These are phyloP conservation scores for Fusarium lateritium DNA, from an alignment of 2,329 filamentous ascomycete species.

Conservation along the genomic window DNA sequence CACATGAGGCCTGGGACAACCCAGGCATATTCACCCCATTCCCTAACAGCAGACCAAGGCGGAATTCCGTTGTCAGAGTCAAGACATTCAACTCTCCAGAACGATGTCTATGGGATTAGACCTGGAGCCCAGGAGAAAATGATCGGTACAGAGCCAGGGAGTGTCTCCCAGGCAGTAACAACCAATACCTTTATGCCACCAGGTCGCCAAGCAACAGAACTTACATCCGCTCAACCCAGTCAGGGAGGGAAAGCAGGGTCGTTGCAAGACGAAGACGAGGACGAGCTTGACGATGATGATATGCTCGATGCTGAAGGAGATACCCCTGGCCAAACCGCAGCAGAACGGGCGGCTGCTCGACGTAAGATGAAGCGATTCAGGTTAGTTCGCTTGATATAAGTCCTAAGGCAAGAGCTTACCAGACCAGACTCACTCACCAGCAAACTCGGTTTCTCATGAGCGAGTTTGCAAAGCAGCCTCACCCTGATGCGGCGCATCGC, in stretches of 20 bases:
- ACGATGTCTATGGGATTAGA: constrained; percentile 25
- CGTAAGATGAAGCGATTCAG: constrained; percentile 86
- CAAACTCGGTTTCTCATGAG: constrained; percentile 99
- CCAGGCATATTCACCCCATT: constrained; percentile 18
- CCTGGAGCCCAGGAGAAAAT: constrained; percentile 7
- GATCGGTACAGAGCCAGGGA: not conserved
- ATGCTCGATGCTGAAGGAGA: constrained; percentile 62
- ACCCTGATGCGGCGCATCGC: constrained; percentile 91
- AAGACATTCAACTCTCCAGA: constrained; percentile 14
- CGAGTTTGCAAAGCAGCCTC: constrained; percentile 94
- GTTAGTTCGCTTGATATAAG: constrained; percentile 59
- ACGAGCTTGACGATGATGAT: constrained; percentile 70
- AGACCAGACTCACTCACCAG: constrained; percentile 85
- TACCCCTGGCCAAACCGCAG: constrained; percentile 64
- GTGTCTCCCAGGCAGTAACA: constrained; percentile 2
- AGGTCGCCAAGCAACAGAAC: constrained; percentile 54
- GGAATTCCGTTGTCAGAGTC: constrained; percentile 15
- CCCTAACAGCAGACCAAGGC: constrained; percentile 14
- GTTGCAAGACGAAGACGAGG: constrained; percentile 66
- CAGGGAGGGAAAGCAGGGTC: constrained; percentile 56
- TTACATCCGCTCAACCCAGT: constrained; percentile 52
- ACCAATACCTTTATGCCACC: constrained; percentile 39
- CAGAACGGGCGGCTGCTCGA: constrained; percentile 70
- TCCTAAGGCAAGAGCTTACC: constrained; percentile 53
- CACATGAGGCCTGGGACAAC: constrained; percentile 71